Conservation (phyloP, 192 early-diverging fungal genomes). For the Phlyctochytrium planicorne region DNA sequence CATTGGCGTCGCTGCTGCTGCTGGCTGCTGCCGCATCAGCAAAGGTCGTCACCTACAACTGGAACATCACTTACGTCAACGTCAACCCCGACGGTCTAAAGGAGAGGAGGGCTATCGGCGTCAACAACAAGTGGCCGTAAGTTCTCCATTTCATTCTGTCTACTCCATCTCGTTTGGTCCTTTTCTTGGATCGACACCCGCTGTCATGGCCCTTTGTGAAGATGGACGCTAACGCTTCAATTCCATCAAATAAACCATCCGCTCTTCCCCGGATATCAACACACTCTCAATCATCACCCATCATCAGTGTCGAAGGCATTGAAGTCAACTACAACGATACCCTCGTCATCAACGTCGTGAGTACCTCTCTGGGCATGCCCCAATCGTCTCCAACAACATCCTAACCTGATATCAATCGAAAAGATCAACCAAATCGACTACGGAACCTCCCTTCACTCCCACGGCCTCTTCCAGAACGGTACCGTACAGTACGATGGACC, state of each 20-base stretch:
- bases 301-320: slow-evolving; percentile 36
- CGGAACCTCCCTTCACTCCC: slow-evolving; percentile 43
- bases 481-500: slow-evolving; percentile 33
- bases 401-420: too few relatives aligned
- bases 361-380: too few relatives aligned
- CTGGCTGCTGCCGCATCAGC: not conserved
- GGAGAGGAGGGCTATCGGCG: slow-evolving; percentile 43
- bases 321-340: slow-evolving; percentile 31
- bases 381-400: too few relatives aligned
- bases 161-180: slow-evolving; percentile 51
- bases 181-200: too few relatives aligned
- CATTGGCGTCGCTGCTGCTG: too few relatives aligned
- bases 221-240: too few relatives aligned
- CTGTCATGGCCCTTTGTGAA: too few relatives aligned
- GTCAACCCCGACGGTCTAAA: slow-evolving; percentile 54
- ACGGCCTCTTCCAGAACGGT: slow-evolving; percentile 79
- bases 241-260: too few relatives aligned
- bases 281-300: not conserved
- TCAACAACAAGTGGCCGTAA: slow-evolving; percentile 44
- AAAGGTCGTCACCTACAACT: slow-evolving; percentile 39
- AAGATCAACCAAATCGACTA: slow-evolving; percentile 35
- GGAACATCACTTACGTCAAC: slow-evolving; percentile 41
- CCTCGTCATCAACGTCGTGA: slow-evolving; percentile 47
- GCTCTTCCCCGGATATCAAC: not conserved
- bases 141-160: not conserved